A percentile compares a stretch with the other conserved stretches of the same genome.
These are phyloP conservation scores for Didymosphaeria variabile DNA, from an alignment of 2,329 filamentous ascomycete species.

Conservation along the genomic window DNA sequence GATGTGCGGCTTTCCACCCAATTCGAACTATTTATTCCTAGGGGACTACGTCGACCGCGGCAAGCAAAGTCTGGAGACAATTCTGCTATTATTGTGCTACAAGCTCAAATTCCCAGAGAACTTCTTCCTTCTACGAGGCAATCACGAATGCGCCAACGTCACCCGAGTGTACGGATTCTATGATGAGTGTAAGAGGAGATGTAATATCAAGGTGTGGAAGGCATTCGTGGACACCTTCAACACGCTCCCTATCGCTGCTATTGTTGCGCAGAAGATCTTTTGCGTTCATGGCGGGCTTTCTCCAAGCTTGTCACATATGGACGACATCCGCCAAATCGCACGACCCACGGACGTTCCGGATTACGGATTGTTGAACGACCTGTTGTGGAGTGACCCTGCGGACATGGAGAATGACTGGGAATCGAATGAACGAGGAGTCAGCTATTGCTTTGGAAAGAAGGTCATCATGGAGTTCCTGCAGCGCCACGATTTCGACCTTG, in stretches of 20 bases:
- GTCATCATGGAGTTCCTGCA: conserved; percentile 97
- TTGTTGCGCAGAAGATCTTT: conserved; percentile 96
- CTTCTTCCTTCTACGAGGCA: conserved; percentile 93
- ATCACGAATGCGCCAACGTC: conserved; percentile 96
- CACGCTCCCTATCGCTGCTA: conserved; percentile 92
- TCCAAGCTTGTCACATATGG: conserved; percentile 93
- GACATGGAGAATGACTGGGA: conserved; percentile 99
- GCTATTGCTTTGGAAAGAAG: conserved; percentile 98
- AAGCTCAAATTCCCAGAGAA: conserved; percentile 98
- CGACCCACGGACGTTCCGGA: conserved; percentile 97
- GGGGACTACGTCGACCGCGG: conserved; percentile 97
- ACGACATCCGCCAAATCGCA: conserved; percentile 95
- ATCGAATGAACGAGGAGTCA: conserved; percentile 94
- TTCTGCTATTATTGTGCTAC: conserved; percentile 90
- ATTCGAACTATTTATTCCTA: conserved; percentile 90
- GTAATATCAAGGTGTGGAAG: conserved; percentile 98
- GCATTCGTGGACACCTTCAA: conserved; percentile 98
- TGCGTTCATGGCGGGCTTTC: conserved; percentile 96
- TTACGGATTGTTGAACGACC: conserved; percentile 92
- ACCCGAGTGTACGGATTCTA: conserved; percentile 97
- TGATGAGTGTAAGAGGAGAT: conserved; percentile 95
- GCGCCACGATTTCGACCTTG: conserved; percentile 94
- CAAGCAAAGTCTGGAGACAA: conserved; percentile 95
- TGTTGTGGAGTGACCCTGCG: conserved; percentile 96
- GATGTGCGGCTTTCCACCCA: conserved; percentile 96